Conservation (phyloP, 441 rosid genomes). For the Euphorbia celastroides region DNA sequence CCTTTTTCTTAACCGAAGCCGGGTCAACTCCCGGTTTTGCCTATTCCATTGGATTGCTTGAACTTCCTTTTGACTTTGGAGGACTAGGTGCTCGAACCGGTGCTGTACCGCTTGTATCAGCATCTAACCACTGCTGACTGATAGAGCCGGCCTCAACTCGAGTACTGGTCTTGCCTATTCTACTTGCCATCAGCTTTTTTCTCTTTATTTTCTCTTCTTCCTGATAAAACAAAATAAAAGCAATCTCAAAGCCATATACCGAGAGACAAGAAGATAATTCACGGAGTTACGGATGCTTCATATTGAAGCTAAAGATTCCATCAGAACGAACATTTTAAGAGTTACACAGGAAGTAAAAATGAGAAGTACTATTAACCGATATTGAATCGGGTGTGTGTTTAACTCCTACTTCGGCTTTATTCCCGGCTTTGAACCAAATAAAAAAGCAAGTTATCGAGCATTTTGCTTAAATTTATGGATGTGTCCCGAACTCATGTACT, state of each 20-base stretch:
- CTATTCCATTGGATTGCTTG: constrained; percentile 40
- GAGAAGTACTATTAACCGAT: not conserved
- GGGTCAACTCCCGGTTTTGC: constrained; percentile 39
- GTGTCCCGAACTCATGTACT: not conserved
- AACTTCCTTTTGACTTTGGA: constrained; percentile 47
- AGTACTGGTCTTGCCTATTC: constrained; percentile 35
- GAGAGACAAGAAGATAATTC: not conserved
- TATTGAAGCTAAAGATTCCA: not conserved
- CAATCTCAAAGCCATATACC: not conserved
- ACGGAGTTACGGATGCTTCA: not conserved
- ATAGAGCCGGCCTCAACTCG: constrained; percentile 32
- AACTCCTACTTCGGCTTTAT: not conserved
- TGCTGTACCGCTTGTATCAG: constrained; percentile 29
- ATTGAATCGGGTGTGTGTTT: not conserved
- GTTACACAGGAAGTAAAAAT: not conserved
- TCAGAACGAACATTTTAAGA: not conserved
- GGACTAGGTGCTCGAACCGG: constrained; percentile 35
- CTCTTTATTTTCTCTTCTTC: constrained; percentile 51
- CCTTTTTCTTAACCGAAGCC: constrained; percentile 42
- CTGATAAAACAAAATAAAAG: constrained; percentile 17
- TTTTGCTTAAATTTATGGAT: not conserved
- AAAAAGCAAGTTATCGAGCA: not conserved
- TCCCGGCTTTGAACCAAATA: not conserved
- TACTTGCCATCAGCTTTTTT: constrained; percentile 38
- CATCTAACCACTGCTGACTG: constrained; percentile 34